Percentiles rank a stretch among this genome's conserved stretches.
Evolutionary conservation across 169 alveolate species (phyloP).

Genomic region (Cryptosporidium canis): DNA sequence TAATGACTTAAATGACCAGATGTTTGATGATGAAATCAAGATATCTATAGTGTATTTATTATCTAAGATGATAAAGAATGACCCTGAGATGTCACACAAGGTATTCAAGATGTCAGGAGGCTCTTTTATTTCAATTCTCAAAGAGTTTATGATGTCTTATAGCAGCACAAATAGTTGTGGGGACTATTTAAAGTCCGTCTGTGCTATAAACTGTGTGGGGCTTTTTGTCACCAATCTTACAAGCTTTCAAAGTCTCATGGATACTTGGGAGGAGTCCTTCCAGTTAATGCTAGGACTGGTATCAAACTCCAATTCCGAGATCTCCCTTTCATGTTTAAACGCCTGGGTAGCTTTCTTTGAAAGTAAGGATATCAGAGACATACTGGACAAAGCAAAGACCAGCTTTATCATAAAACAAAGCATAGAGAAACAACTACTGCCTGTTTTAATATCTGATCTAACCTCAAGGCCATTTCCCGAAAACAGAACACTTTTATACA

Average conservation of each 20-base stretch:
- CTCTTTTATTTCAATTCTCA: conserved; percentile 7
- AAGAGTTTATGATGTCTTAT: conserved; percentile 32
- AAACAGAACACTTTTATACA: conserved; percentile 43
- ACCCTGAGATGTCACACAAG: conserved; percentile 39
- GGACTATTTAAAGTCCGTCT: not conserved
- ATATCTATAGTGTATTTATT: conserved; percentile 42
- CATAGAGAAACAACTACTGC: conserved; percentile 36
- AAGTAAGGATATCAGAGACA: conserved; percentile 25
- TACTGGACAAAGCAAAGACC: not conserved
- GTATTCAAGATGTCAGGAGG: conserved; percentile 12
- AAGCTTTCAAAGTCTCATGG: conserved; percentile 11
- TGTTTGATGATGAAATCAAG: conserved; percentile 66
- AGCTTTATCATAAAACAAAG: conserved; percentile 8
- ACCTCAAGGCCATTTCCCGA: conserved; percentile 52
- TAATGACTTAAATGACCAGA: conserved; percentile 23
- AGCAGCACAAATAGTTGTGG: not conserved
- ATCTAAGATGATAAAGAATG: conserved; percentile 23
- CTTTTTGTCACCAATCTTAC: not conserved
- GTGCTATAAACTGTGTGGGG: conserved; percentile 69
- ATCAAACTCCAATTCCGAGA: conserved; percentile 51
- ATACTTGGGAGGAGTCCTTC: conserved; percentile 28
- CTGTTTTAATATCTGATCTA: not conserved
- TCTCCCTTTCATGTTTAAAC: conserved; percentile 37
- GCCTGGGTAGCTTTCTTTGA: conserved; percentile 61
- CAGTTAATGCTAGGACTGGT: not conserved